phyloP scores from a whole-genome alignment of 2,329 filamentous ascomycete genomes.

The Colletotrichum limetticola region DNA sequence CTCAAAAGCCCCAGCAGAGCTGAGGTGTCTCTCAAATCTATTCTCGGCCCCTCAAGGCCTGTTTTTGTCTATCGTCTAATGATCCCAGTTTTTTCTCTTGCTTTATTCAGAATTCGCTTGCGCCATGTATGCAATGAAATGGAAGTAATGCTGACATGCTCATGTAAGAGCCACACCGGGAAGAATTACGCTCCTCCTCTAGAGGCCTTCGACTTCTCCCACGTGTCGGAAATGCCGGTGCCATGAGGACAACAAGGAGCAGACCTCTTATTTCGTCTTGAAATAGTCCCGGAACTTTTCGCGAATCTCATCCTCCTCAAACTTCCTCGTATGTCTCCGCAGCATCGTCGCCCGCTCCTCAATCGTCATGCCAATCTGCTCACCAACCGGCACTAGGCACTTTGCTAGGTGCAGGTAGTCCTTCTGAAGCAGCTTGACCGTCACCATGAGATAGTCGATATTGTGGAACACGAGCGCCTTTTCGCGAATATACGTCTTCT shows the following conservation, averaged over 20 bases:
- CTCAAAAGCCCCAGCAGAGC: neutral
- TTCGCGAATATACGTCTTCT: conserved; percentile 73
- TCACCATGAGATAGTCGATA: conserved; percentile 84
- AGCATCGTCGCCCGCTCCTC: conserved; percentile 73
- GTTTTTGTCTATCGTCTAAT: neutral
- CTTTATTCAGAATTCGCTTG: neutral
- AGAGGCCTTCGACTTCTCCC: too few relatives aligned
- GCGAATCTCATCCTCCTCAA: conserved; percentile 72
- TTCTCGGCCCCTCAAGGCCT: neutral
- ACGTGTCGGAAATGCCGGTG: neutral
- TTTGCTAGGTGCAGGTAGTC: conserved; percentile 77
- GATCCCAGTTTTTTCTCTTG: neutral
- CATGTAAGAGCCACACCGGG: too few relatives aligned
- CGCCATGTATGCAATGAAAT: conserved; percentile 6
- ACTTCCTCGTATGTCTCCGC: conserved; percentile 71
- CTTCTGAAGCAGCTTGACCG: conserved; percentile 73
- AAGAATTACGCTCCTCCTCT: neutral
- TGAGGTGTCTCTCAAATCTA: neutral
- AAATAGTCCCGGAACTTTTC: conserved; percentile 58
- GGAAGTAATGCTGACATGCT: neutral
- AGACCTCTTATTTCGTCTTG: neutral
- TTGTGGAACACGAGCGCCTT: conserved; percentile 82
- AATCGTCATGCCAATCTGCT: conserved; percentile 74
- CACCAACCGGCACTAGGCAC: conserved; percentile 79
- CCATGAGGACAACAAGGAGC: neutral